phyloP scores from a whole-genome alignment of 2,329 filamentous ascomycete species.

The Colletotrichum tanaceti region DNA sequence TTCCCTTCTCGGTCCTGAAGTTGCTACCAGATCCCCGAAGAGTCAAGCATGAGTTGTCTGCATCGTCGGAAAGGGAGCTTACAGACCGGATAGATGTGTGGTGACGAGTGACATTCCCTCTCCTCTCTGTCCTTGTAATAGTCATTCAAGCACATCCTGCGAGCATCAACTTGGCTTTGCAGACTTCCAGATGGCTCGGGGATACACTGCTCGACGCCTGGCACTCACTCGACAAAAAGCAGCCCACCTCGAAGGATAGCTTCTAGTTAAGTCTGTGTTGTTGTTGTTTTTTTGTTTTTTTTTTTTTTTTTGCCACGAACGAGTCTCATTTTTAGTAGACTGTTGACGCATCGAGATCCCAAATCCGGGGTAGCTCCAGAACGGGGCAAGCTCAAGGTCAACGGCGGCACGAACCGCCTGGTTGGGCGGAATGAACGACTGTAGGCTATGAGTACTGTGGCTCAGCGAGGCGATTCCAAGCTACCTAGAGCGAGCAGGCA shows the following conservation, averaged over 20 bases:
- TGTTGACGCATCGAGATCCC: not conserved
- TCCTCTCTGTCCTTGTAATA: not conserved
- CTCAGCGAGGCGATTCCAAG: not conserved
- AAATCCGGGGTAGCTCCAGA: slow-evolving; percentile 7
- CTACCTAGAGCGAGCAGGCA: not conserved
- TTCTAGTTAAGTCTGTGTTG: too few species aligned
- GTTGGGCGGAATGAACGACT: not conserved
- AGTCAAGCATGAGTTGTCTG: not conserved
- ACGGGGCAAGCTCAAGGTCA: slow-evolving; percentile 20
- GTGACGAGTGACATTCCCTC: too few species aligned
- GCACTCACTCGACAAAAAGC: not conserved
- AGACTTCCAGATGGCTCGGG: not conserved
- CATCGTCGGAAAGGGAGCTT: not conserved
- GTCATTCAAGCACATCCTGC: not conserved
- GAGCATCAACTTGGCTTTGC: not conserved
- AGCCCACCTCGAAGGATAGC: not conserved
- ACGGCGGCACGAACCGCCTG: slow-evolving; percentile 17
- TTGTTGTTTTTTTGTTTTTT: too few species aligned
- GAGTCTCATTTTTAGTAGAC: not conserved
- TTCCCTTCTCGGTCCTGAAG: not conserved
- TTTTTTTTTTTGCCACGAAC: too few species aligned
- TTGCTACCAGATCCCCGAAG: not conserved
- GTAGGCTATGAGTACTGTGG: not conserved
- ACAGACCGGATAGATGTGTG: not conserved
- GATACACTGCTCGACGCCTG: not conserved